These are phyloP conservation scores for Thoreauomyces humboldtii DNA, from an alignment of 192 early-diverging fungal genomes.

Conservation along the genomic window DNA sequence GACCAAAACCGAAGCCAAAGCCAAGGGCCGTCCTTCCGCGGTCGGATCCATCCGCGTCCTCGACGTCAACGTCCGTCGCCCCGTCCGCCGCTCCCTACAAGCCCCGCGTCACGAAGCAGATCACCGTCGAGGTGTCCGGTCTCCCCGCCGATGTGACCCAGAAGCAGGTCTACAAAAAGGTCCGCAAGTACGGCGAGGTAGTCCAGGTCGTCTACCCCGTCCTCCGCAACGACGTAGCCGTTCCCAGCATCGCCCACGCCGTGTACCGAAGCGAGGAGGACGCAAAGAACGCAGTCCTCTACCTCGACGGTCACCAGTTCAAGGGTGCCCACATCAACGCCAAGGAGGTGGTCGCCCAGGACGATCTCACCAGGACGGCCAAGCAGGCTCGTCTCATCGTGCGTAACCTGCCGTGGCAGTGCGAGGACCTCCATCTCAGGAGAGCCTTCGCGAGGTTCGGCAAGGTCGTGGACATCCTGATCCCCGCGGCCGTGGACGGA, in stretches of 20 bases:
- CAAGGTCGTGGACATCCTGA: conserved; percentile 63
- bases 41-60: background rate
- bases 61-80: too few relatives aligned
- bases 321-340: conserved; percentile 58
- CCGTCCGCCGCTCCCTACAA: conserved; percentile 7
- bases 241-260: conserved; percentile 39
- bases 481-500: conserved; percentile 76
- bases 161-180: conserved; percentile 76
- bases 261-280: conserved; percentile 42
- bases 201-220: conserved; percentile 65
- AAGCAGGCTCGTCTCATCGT: conserved; percentile 79
- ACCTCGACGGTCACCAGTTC: conserved; percentile 72
- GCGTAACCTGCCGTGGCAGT: conserved; percentile 80
- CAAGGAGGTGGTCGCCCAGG: conserved; percentile 18
- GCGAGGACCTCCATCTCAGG: conserved; percentile 47
- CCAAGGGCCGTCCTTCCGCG: background rate
- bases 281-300: conserved; percentile 55
- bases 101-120: conserved; percentile 4
- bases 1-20: background rate
- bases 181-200: conserved; percentile 57
- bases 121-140: conserved; percentile 54
- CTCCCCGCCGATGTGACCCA: conserved; percentile 59
- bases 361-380: conserved; percentile 28
- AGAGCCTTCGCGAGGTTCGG: conserved; percentile 67
- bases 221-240: conserved; percentile 39